Evolutionary conservation across 163 green algal genomes (phyloP).

Genomic region (Trebouxiophyceae sp.): DNA sequence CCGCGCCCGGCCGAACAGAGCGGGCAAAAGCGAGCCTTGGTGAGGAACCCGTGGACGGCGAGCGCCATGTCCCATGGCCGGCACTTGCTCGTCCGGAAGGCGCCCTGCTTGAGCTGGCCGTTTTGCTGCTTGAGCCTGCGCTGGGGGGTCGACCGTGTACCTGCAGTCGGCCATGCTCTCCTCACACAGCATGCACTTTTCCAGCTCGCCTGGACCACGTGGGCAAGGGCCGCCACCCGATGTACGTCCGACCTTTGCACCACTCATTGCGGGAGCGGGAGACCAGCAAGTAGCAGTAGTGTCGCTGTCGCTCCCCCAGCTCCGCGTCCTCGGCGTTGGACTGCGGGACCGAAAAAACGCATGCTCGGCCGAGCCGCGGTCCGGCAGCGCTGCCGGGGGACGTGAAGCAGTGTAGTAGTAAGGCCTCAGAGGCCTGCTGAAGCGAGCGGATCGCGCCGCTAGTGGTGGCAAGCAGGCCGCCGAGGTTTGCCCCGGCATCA

Average conservation of each 20-base stretch:
- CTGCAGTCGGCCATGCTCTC: constrained; percentile 24
- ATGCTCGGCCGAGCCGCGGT: too few species aligned
- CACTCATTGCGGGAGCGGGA: constrained; percentile 36
- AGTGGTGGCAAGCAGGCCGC: too few species aligned
- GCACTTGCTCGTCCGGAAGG: constrained; percentile 53
- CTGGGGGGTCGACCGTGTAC: constrained; percentile 81
- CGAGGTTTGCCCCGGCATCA: too few species aligned
- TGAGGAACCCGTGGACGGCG: constrained; percentile 80
- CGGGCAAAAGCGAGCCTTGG: too few species aligned
- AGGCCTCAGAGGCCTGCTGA: too few species aligned
- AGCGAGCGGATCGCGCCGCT: too few species aligned
- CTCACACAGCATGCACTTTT: background rate
- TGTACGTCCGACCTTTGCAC: constrained; percentile 57
- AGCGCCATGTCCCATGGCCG: constrained; percentile 87
- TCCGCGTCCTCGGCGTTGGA: too few species aligned
- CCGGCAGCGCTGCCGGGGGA: too few species aligned
- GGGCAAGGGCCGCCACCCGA: constrained; percentile 40
- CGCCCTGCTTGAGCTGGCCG: constrained; percentile 62
- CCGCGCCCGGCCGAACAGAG: too few species aligned
- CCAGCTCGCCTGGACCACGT: background rate
- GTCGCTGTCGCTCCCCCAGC: constrained; percentile 67
- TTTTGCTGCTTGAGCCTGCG: constrained; percentile 82
- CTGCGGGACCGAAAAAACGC: too few species aligned
- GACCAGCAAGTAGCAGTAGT: constrained; percentile 72
- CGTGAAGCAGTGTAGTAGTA: too few species aligned